Evolutionary conservation across 2,329 filamentous ascomycete genomes (phyloP), one percentile per base, ranked within the genome.

Genomic region (Colletotrichum sp.): DNA sequence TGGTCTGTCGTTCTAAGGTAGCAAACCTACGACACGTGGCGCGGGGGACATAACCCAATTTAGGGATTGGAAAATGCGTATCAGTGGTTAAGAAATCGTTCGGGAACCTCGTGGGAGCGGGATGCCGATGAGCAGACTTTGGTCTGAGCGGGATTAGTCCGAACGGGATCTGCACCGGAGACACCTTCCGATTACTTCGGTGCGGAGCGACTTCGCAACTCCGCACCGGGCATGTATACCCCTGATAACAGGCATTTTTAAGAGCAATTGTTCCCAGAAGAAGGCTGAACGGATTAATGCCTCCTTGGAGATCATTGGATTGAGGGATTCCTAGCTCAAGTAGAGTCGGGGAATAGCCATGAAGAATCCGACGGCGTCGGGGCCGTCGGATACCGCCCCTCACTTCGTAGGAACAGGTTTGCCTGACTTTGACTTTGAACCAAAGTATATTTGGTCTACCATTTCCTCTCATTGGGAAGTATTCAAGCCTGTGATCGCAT

Each of bases 121-220:
- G 24, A 59, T 18, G 5, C 56, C 24, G 26, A 18, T 59, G 14
- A 7, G 26, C 12, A 58, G 8, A 30, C 36, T 43, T 43, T 58
- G 16, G 55, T 8, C 30, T 59, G 2, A 28, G 56, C 8, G 16
- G 26, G 13, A 28, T 7, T 4, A 18, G 9, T 18, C n/a, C 56
- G 26, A 0, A 43, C 16, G 38, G 38, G 38, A 43, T 18, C 16
- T 43, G 38, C 38, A n/a, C 38, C 38, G 38, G 16, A n/a, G 38
- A 43, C 38, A 1, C 2, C 36, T 2, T 38, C 2, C 14, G 36
- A 0, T 0, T 3, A 43, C 9, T 48, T 12, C 1, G 1, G 1
- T 48, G 38, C 38, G 38, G 38, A n/a, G 18, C 36, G 16, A 43
- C 36, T 43, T 2, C 36, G 36, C 16, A 4, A 18, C 36, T 43